A percentile compares a stretch with the other conserved stretches of the same genome.
These are phyloP conservation scores for Conticribra weissflogii DNA, from an alignment of 108 stramenopile species.

Conservation along the genomic window DNA sequence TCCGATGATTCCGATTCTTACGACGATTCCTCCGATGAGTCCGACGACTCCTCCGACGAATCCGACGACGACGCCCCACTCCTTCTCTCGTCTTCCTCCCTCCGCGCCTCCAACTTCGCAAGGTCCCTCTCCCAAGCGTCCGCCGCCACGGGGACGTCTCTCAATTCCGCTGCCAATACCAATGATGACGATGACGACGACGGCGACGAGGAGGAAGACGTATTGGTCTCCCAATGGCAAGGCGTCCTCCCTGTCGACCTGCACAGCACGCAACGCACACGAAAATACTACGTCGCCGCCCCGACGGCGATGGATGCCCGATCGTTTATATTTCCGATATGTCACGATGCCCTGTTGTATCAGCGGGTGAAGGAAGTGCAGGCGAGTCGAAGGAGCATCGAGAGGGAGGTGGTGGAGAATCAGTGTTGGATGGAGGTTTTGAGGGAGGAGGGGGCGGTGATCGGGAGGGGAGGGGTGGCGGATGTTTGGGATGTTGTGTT, in stretches of 20 bases:
- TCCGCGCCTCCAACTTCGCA: neutral
- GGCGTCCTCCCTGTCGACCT: slow-evolving; percentile 75
- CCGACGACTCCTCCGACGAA: slow-evolving; percentile 1
- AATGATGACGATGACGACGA: slow-evolving; percentile 22
- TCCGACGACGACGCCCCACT: slow-evolving; percentile 16
- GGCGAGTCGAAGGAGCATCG: slow-evolving; percentile 58
- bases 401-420: slow-evolving; percentile 58
- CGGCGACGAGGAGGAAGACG: slow-evolving; percentile 7
- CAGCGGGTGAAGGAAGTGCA: slow-evolving; percentile 73
- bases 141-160: neutral
- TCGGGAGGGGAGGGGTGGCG: slow-evolving; percentile 34
- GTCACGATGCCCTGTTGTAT: slow-evolving; percentile 80
- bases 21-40: slow-evolving; percentile 9
- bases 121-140: neutral
- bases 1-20: slow-evolving; percentile 3
- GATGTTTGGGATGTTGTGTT: slow-evolving; percentile 39
- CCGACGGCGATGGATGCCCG: slow-evolving; percentile 66
- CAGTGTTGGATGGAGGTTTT: slow-evolving; percentile 54
- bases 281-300: slow-evolving; percentile 57
- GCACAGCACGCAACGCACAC: slow-evolving; percentile 54
- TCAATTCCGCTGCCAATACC: slow-evolving; percentile 3
- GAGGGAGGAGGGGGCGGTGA: slow-evolving; percentile 51
- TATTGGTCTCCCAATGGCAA: slow-evolving; percentile 45
- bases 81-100: slow-evolving; percentile 1
- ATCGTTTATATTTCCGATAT: slow-evolving; percentile 84